Base-by-base conservation (phyloP, 2,329 filamentous ascomycete genomes). In the Calonectria naviculata region DNA sequence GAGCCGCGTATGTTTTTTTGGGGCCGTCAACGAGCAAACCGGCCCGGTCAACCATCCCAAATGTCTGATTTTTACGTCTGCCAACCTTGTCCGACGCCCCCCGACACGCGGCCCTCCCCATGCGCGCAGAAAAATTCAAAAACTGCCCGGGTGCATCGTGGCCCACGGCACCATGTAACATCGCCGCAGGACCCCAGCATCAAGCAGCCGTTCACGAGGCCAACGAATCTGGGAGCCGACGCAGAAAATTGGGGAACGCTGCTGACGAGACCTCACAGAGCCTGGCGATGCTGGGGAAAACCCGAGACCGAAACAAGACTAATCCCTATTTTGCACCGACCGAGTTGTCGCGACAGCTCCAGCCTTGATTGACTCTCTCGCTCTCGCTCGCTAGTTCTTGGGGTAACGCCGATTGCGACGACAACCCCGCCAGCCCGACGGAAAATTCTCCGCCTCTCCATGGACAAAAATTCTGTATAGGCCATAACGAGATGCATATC, bases 121-220 rank as follows among this genome's bases (percentile, higher is more conserved):
- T 61, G 56, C 38, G 38, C 36, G 15, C 56, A 19, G 36, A n/a
- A 42, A 61, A 61, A 44, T 58, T 58, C 34, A 44, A 44, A 61
- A 61, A 44, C 10, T 42, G 19, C 66, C 44, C 49, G 44, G 31
- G 34, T 60, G 21, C 41, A 21, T 31, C 38, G 26, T 60, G 36
- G 46, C 19, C 24, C 9, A 63, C 15, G 29, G 61, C 63, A 64
- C 56, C 69, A 67, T 47, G 66, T 42, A 54, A 29, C 58, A 58
- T 58, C 31, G 12, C 34, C 52, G 15, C 21, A 36, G n/a, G n/a
- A 28, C 34, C 52, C 31, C 31, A 38, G 12, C 34, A 58, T 13
- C 31, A 38, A 21, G 24, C 28, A 21, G 5, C 13, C 17, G 46
- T 31, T 49, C 34, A 26, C 26, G 28, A 47, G 42, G 34, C 24